Conservation (phyloP, 148 eudicot species). For the Nepenthes mirabilis region DNA sequence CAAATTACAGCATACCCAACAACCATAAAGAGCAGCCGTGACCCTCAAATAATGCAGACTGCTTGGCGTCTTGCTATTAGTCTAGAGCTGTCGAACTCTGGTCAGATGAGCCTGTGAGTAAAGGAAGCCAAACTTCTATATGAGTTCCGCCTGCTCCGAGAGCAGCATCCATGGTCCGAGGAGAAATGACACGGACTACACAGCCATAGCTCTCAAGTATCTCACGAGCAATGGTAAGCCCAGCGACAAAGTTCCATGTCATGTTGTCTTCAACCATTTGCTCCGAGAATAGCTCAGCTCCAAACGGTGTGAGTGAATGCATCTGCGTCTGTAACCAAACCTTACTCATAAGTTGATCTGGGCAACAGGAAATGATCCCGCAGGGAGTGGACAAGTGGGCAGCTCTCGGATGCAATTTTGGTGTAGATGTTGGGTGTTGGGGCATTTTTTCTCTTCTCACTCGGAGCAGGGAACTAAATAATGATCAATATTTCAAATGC, state of each 20-base stretch:
- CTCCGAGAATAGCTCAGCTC: conserved; percentile 50
- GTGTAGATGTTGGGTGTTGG: too few species aligned
- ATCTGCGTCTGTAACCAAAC: conserved; percentile 60
- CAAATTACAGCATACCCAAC: too few species aligned
- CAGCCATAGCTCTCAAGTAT: conserved; percentile 92
- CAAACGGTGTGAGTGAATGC: conserved; percentile 90
- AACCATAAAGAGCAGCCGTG: too few species aligned
- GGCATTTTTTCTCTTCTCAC: too few species aligned
- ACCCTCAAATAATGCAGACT: too few species aligned
- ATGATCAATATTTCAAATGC: too few species aligned
- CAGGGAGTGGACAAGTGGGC: too few species aligned
- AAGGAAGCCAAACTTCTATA: conserved; percentile 84
- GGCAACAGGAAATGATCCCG: too few species aligned
- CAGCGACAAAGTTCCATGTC: conserved; percentile 97
- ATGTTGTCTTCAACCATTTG: conserved; percentile 78
- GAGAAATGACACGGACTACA: conserved; percentile 81
- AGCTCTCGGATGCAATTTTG: too few species aligned
- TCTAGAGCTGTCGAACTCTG: conserved; percentile 9
- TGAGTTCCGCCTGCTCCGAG: conserved; percentile 79
- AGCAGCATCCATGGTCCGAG: conserved; percentile 47
- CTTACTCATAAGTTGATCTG: too few species aligned
- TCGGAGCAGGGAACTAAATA: too few species aligned
- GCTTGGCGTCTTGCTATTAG: conserved; percentile 6
- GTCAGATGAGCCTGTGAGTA: conserved; percentile 24
- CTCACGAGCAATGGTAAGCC: conserved; percentile 83